Percentiles rank a stretch among this genome's conserved stretches.
phyloP scores from a whole-genome alignment of 192 early-diverging fungal species.

The Lobosporangium transversale region DNA sequence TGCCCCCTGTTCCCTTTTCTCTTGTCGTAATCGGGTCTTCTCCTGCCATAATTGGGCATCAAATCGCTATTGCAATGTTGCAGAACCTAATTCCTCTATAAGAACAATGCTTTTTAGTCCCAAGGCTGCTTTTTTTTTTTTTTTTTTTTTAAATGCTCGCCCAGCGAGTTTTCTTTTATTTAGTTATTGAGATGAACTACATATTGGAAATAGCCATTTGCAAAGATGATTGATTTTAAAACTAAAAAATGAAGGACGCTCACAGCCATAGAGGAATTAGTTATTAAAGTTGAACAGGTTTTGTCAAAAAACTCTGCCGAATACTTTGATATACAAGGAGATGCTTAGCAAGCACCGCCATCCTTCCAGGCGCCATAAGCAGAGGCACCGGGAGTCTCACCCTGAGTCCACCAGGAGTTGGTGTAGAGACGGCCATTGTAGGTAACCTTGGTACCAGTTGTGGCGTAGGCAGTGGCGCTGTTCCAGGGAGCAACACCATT shows the following conservation, averaged over 20 bases:
- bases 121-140: too few relatives aligned
- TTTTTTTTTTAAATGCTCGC: not conserved
- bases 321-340: not conserved
- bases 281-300: not conserved
- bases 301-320: too few relatives aligned
- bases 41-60: too few relatives aligned
- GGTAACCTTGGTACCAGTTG: conserved; percentile 41
- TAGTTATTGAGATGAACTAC: conserved; percentile 3
- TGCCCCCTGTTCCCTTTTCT: too few relatives aligned
- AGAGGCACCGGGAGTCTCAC: conserved; percentile 26
- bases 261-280: conserved; percentile 4
- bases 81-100: too few relatives aligned
- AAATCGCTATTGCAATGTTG: too few relatives aligned
- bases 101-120: too few relatives aligned
- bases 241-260: too few relatives aligned
- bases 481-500: conserved; percentile 42
- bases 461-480: conserved; percentile 20
- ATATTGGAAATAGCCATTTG: too few relatives aligned
- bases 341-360: conserved; percentile 46
- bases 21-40: too few relatives aligned
- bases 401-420: conserved; percentile 51
- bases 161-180: conserved; percentile 10
- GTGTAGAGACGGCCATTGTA: conserved; percentile 39
- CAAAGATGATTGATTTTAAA: too few relatives aligned
- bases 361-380: conserved; percentile 48